Evolutionary conservation across 2,329 filamentous ascomycete species (phyloP).

Genomic region (Zopfia rhizophila): DNA sequence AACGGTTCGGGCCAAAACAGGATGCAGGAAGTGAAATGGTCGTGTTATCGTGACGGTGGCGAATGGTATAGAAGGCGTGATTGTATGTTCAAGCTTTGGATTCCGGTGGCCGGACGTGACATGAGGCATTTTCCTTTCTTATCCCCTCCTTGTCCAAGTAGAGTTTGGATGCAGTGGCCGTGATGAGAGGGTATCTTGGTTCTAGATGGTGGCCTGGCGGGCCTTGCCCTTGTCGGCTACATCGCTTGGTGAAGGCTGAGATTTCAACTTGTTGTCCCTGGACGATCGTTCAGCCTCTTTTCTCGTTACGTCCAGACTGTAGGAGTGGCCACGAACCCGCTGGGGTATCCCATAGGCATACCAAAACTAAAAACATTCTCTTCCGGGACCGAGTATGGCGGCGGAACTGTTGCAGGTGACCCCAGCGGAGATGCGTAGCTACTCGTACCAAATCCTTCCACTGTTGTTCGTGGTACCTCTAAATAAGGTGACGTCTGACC

Average conservation of each 20-base stretch:
- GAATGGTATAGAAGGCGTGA: neutral
- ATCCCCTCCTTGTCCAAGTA: too few relatives aligned
- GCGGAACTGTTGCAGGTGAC: constrained; percentile 47
- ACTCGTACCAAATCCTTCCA: constrained; percentile 41
- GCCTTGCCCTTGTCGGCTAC: constrained; percentile 28
- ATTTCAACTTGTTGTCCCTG: constrained; percentile 48
- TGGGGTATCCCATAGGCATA: constrained; percentile 53
- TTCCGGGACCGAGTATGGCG: constrained; percentile 48
- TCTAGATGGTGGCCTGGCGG: constrained; percentile 26
- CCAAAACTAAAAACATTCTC: constrained; percentile 55
- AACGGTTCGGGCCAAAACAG: neutral
- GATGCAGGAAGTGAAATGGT: constrained; percentile 1
- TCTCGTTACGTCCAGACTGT: constrained; percentile 55
- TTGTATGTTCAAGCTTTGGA: neutral
- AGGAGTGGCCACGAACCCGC: constrained; percentile 55
- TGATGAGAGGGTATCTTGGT: constrained; percentile 33
- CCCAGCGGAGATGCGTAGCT: constrained; percentile 50
- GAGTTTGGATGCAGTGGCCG: too few relatives aligned
- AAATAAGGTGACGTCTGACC: constrained; percentile 55
- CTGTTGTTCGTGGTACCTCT: constrained; percentile 55
- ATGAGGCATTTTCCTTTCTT: too few relatives aligned
- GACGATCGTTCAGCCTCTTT: constrained; percentile 53
- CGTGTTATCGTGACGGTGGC: constrained; percentile 12
- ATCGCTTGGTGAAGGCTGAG: constrained; percentile 37
- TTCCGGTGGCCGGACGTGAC: constrained; percentile 9